A percentile compares a stretch with the other conserved stretches of the same genome.
Evolutionary conservation across 352 stramenopile genomes (phyloP).

Genomic region (Phytophthora pinifolia): DNA sequence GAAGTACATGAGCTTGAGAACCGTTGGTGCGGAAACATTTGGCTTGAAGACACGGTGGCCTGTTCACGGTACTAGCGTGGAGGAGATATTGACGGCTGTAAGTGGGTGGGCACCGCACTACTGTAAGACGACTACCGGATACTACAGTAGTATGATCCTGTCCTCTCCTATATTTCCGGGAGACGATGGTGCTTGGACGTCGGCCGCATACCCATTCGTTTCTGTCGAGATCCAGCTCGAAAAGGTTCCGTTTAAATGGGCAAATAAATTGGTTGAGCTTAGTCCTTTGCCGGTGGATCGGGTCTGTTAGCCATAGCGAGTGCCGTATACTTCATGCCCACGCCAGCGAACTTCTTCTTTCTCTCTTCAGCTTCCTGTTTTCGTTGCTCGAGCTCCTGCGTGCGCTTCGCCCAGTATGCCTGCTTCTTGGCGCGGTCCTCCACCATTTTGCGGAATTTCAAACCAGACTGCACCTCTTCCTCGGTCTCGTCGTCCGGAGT

Average conservation of each 20-base stretch:
- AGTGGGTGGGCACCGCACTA: too few relatives aligned
- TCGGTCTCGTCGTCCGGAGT: slow-evolving; percentile 32
- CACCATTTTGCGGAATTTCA: slow-evolving; percentile 70
- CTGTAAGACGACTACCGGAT: too few relatives aligned
- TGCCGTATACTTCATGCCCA: slow-evolving; percentile 83
- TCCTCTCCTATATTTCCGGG: too few relatives aligned
- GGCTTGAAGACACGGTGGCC: too few relatives aligned
- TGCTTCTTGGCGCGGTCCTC: slow-evolving; percentile 80
- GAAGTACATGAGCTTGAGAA: background rate
- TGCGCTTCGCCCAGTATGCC: slow-evolving; percentile 76
- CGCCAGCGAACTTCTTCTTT: slow-evolving; percentile 73
- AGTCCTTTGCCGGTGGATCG: slow-evolving; percentile 18
- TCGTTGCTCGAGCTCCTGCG: slow-evolving; percentile 71
- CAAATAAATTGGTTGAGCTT: background rate
- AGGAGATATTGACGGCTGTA: too few relatives aligned
- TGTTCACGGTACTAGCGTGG: too few relatives aligned
- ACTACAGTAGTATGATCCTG: too few relatives aligned
- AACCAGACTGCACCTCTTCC: slow-evolving; percentile 34
- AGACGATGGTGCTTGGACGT: too few relatives aligned
- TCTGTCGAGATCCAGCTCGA: too few relatives aligned
- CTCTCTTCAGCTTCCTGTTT: slow-evolving; percentile 75
- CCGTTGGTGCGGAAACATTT: too few relatives aligned
- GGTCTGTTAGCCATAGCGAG: slow-evolving; percentile 72
- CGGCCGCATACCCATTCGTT: too few relatives aligned
- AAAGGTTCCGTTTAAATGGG: too few relatives aligned